Evolutionary conservation across 176 grass and related monocot species (phyloP).

Genomic region (Oryza glaberrima): DNA sequence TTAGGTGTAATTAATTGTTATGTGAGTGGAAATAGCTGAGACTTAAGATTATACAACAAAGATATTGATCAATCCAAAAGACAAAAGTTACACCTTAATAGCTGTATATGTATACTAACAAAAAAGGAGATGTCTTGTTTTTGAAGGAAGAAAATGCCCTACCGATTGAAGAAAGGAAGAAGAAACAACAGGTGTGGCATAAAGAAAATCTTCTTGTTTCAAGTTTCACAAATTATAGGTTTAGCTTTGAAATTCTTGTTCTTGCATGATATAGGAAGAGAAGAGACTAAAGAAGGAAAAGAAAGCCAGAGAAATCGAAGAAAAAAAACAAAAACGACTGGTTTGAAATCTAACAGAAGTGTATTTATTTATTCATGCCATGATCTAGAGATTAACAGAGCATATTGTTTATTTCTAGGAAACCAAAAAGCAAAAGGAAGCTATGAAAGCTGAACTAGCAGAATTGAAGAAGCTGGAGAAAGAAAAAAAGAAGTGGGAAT

Average conservation of each 20-base stretch:
- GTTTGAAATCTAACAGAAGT: slow-evolving; percentile 37
- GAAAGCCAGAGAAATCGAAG: slow-evolving; percentile 57
- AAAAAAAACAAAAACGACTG: slow-evolving; percentile 65
- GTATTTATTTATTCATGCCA: not conserved
- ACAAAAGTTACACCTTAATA: not conserved
- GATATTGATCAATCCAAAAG: not conserved
- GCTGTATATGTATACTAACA: not conserved
- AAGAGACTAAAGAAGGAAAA: slow-evolving; percentile 69
- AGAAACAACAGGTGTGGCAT: slow-evolving; percentile 45
- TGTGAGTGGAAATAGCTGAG: not conserved
- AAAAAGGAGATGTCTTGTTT: not conserved
- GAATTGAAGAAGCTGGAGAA: slow-evolving; percentile 62
- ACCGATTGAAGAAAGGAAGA: slow-evolving; percentile 52
- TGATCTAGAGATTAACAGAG: not conserved
- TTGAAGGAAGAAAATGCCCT: slow-evolving; percentile 37
- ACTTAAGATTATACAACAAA: not conserved
- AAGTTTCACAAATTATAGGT: slow-evolving; percentile 1
- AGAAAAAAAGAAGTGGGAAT: slow-evolving; percentile 73
- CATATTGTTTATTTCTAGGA: slow-evolving; percentile 56
- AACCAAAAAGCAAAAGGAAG: slow-evolving; percentile 67
- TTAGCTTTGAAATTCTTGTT: not conserved
- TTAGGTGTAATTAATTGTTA: not conserved
- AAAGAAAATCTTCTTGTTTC: not conserved
- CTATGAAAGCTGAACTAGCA: slow-evolving; percentile 62
- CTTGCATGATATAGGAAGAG: slow-evolving; percentile 34